Base-by-base conservation (phyloP, 192 early-diverging fungal genomes). In the Spizellomyces punctatus region DNA sequence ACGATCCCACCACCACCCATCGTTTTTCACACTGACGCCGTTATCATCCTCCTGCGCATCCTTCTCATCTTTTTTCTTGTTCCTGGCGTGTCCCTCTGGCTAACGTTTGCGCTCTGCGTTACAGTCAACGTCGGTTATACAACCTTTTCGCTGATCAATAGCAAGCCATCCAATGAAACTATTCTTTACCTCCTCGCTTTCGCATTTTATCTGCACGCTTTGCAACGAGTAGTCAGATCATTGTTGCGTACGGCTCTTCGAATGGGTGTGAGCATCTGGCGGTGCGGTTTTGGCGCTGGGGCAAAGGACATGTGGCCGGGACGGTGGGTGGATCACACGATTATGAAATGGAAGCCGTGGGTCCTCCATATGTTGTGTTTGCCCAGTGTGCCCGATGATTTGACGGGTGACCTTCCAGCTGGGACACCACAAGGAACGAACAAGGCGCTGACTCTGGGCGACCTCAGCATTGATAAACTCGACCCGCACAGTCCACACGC, bases 61-160 rank as follows among this genome's bases (percentile, higher is more conserved):
- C 41, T 64, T 47, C 63, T 64, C 63, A 46, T 64, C 44, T 17
- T 46, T 47, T 22, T 46, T 22, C 45, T 64, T 46, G 14, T 64
- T 22, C 63, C 63, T 2, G 63, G 63, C n/a, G 44, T 64, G 1
- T 64, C 63, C 45, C 45, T 64, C 2, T 64, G 63, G 63, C 63
- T 64, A 2, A 64, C 63, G 9, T 46, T 64, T 22, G 44, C 63
- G 12, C 19, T 64, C 12, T 64, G 63, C 63, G 44, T 64, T 46
- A 64, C 41, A 1, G 63, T 64, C 63, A 64, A 64, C 44, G 63
- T 64, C 42, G 63, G 63, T 2, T 64, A 64, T 46, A 46, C 41
- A 14, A 64, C 45, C 9, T 64, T 64, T 47, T 16, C 42, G 1
- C 10, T 64, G 21, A 14, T 64, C 45, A 36, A 14, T 14, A 22